Evolutionary conservation across 768 basidiomycete species (phyloP).

Genomic region (Polyporus arcularius): DNA sequence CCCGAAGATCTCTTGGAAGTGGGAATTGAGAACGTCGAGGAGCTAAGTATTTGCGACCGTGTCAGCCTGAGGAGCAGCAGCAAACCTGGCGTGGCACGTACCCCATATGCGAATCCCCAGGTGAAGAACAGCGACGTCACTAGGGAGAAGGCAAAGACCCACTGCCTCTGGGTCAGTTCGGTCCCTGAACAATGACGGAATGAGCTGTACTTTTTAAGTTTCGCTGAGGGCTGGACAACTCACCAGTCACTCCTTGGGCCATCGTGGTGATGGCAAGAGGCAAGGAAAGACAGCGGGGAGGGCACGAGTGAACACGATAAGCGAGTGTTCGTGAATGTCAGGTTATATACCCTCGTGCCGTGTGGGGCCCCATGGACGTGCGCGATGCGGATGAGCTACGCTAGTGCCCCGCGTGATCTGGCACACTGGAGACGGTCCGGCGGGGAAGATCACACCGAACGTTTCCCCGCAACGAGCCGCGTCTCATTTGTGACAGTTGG

Average conservation of each 20-base stretch:
- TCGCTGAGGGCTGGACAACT: conserved; percentile 4
- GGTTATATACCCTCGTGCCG: conserved; percentile 16
- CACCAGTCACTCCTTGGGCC: conserved; percentile 47
- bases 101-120: conserved; percentile 73
- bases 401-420: conserved; percentile 19
- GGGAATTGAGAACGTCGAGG: conserved; percentile 68
- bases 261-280: conserved; percentile 26
- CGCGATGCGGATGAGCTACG: conserved; percentile 13
- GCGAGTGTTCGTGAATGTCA: neutral
- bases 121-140: conserved; percentile 80
- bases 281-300: conserved; percentile 3
- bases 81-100: conserved; percentile 30
- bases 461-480: conserved; percentile 3
- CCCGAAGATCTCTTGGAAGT: conserved; percentile 70
- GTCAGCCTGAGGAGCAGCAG: conserved; percentile 14
- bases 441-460: conserved; percentile 4
- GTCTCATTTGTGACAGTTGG: neutral
- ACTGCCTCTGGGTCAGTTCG: conserved; percentile 46
- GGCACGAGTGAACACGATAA: conserved; percentile 15
- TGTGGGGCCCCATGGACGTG: conserved; percentile 15
- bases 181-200: conserved; percentile 32
- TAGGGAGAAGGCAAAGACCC: conserved; percentile 62
- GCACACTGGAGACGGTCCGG: conserved; percentile 10
- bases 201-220: too few species aligned
- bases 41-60: conserved; percentile 44